Conservation (phyloP, 164 flowering plant species). For the Vitis riparia region DNA sequence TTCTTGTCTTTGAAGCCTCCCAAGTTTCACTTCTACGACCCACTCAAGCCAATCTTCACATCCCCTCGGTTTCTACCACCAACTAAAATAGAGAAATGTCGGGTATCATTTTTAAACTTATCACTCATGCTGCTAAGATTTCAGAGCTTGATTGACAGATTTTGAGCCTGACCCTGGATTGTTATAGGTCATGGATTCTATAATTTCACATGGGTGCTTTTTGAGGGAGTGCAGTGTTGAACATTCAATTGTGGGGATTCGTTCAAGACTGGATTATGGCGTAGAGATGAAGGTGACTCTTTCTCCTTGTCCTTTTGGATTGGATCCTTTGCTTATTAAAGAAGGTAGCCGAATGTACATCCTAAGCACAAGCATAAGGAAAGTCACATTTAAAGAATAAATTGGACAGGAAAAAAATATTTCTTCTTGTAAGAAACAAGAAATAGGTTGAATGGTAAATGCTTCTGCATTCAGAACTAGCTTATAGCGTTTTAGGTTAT, state of each 20-base stretch:
- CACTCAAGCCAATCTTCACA: conserved; percentile 75
- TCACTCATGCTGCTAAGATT: background rate
- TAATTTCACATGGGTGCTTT: conserved; percentile 89
- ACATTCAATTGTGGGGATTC: conserved; percentile 75
- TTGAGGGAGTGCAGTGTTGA: conserved; percentile 64
- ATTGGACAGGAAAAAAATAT: too few relatives aligned
- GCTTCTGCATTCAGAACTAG: too few relatives aligned
- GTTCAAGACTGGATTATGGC: conserved; percentile 77
- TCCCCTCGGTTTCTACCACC: conserved; percentile 87
- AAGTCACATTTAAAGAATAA: too few relatives aligned
- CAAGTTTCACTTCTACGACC: conserved; percentile 74
- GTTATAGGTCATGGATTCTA: conserved; percentile 70
- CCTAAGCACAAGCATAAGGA: too few relatives aligned
- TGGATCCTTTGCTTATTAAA: too few relatives aligned
- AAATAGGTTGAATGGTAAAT: too few relatives aligned
- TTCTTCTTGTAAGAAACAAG: too few relatives aligned
- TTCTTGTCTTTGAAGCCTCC: conserved; percentile 46
- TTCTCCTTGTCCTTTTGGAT: too few relatives aligned
- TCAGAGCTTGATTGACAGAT: background rate
- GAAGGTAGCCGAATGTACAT: too few relatives aligned
- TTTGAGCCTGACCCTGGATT: background rate
- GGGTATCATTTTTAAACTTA: conserved; percentile 31
- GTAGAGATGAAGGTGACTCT: conserved; percentile 61
- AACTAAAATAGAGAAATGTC: conserved; percentile 69
- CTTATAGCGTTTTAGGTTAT: too few relatives aligned